phyloP scores from a whole-genome alignment of 139 green algal species.

The Nannochloris sp. region DNA sequence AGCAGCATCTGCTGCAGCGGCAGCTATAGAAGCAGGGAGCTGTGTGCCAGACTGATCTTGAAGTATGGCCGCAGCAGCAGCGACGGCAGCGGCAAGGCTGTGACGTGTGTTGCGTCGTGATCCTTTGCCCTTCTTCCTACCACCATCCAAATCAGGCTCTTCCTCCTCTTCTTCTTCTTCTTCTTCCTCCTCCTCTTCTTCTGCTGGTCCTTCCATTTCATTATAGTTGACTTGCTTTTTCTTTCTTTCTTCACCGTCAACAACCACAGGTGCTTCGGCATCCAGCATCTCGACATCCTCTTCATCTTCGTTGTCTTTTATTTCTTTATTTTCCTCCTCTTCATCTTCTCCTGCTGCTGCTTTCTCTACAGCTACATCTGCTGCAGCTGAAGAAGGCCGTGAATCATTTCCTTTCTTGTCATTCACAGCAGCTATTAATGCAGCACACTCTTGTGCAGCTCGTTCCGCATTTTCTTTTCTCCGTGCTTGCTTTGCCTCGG shows the following conservation, averaged over 20 bases:
- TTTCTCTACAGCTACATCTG: no score
- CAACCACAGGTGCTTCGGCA: neutral
- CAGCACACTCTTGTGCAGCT: no score
- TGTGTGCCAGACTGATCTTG: neutral
- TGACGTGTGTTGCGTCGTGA: neutral
- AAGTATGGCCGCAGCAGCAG: neutral
- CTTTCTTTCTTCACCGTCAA: neutral
- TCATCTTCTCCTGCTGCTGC: neutral
- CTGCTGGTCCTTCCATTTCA: neutral
- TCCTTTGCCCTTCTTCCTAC: no score
- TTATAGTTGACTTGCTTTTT: neutral
- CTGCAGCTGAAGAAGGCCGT: no score
- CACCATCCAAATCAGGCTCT: neutral
- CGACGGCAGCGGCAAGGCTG: neutral
- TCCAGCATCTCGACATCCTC: neutral
- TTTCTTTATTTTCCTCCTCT: neutral
- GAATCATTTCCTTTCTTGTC: no score
- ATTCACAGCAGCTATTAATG: no score
- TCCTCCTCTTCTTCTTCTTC: constrained; percentile 2
- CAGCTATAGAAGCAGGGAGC: neutral
- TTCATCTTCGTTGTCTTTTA: neutral
- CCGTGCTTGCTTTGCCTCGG: neutral
- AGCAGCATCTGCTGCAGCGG: neutral
- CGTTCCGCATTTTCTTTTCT: neutral
- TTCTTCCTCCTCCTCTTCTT: neutral